Evolutionary conservation across 176 grass and related monocot genomes (phyloP).

Genomic region (Chrysopogon serrulatus): DNA sequence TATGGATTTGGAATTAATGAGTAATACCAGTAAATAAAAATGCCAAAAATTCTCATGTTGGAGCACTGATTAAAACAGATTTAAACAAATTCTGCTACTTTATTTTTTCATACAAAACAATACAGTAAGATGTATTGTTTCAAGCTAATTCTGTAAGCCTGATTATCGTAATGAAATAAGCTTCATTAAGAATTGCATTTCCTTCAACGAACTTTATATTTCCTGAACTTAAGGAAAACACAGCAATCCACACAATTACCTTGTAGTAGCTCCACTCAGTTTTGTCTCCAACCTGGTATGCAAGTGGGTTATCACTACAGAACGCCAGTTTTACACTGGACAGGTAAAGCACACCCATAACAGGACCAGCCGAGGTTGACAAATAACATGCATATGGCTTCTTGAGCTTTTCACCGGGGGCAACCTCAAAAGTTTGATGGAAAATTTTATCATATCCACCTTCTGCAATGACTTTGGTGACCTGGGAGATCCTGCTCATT

Average conservation of each 20-base stretch:
- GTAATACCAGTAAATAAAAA: background rate
- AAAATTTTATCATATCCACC: constrained; percentile 99
- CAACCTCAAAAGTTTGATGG: constrained; percentile 76
- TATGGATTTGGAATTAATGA: background rate
- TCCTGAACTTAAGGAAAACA: background rate
- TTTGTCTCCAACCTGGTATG: constrained; percentile 81
- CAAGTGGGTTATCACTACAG: constrained; percentile 90
- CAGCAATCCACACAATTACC: constrained; percentile 42
- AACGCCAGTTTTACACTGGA: constrained; percentile 90
- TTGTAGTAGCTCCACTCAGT: constrained; percentile 97
- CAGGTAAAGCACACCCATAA: constrained; percentile 93
- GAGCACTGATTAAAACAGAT: background rate
- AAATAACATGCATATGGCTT: constrained; percentile 87
- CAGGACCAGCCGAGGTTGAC: constrained; percentile 91
- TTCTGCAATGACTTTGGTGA: constrained; percentile 95
- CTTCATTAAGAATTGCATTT: background rate
- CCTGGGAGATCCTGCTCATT: constrained; percentile 87
- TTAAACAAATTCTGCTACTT: background rate
- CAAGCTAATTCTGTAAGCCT: background rate
- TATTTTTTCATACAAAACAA: background rate
- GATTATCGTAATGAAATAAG: background rate
- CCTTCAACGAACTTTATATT: background rate
- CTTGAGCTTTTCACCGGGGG: constrained; percentile 82
- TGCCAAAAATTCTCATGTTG: background rate
- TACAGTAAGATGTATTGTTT: background rate